Percentiles rank a stretch among this genome's conserved stretches.
Evolutionary conservation across 2,329 filamentous ascomycete genomes (phyloP).

Genomic region (Aureobasidium uvarum): DNA sequence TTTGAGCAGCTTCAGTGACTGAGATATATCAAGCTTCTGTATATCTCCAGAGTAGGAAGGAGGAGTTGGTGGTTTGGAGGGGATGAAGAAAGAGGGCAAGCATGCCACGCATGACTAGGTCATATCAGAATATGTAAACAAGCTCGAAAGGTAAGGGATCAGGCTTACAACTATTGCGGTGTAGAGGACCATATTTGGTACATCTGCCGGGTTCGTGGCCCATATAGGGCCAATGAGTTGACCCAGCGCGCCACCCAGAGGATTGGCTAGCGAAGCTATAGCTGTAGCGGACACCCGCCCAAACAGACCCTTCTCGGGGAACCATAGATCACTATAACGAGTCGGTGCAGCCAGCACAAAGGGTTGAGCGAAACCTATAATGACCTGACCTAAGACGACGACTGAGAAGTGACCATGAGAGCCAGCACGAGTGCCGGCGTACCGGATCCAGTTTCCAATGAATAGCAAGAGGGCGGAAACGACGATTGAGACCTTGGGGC

Average conservation of each 20-base stretch:
- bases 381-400: slow-evolving; percentile 86
- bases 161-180: slow-evolving; percentile 72
- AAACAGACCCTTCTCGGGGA: slow-evolving; percentile 65
- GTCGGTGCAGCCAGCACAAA: slow-evolving; percentile 90
- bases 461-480: slow-evolving; percentile 70
- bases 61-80: slow-evolving; percentile 72
- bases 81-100: slow-evolving; percentile 79
- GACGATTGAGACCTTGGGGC: slow-evolving; percentile 75
- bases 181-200: slow-evolving; percentile 82
- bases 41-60: slow-evolving; percentile 65
- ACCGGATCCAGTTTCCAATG: slow-evolving; percentile 77
- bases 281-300: slow-evolving; percentile 80
- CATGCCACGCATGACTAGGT: slow-evolving; percentile 57
- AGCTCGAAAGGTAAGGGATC: not conserved
- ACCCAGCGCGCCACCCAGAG: slow-evolving; percentile 77
- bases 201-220: slow-evolving; percentile 60
- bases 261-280: slow-evolving; percentile 79
- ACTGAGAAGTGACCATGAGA: slow-evolving; percentile 63
- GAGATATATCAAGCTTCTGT: slow-evolving; percentile 52
- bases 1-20: slow-evolving; percentile 50
- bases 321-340: slow-evolving; percentile 92
- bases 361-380: slow-evolving; percentile 85
- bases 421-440: slow-evolving; percentile 37
- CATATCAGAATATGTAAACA: not conserved
- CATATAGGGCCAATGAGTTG: slow-evolving; percentile 82